Conservation (phyloP, 495 filamentous ascomycete genomes). For the Cenococcum geophilum region DNA sequence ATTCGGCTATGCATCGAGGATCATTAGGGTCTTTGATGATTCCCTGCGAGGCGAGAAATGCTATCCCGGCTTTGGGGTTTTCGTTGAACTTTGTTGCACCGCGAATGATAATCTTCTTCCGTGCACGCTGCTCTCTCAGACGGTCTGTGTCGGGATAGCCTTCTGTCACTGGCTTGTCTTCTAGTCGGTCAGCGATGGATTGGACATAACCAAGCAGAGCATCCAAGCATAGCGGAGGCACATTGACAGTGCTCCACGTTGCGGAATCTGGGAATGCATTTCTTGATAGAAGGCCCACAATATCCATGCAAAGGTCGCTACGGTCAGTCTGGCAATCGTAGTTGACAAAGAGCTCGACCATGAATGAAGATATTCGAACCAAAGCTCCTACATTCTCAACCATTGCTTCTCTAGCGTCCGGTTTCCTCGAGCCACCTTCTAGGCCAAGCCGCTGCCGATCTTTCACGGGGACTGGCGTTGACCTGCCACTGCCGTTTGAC, state of each 20-base stretch:
- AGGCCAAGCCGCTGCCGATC: constrained; percentile 89
- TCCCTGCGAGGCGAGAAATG: constrained; percentile 73
- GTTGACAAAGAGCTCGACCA: constrained; percentile 94
- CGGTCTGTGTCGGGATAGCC: constrained; percentile 59
- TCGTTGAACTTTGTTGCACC: constrained; percentile 94
- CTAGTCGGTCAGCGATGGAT: constrained; percentile 78
- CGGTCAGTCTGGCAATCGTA: constrained; percentile 96
- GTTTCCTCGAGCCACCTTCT: constrained; percentile 85
- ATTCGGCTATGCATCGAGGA: constrained; percentile 65
- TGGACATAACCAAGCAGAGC: constrained; percentile 85
- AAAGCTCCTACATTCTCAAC: constrained; percentile 92
- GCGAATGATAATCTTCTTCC: constrained; percentile 81
- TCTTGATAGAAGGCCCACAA: constrained; percentile 84
- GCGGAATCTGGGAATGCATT: constrained; percentile 97
- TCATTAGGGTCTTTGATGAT: constrained; percentile 73
- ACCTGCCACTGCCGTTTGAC: constrained; percentile 69
- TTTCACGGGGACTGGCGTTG: constrained; percentile 88
- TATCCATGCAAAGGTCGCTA: constrained; percentile 87
- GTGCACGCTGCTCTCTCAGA: constrained; percentile 62
- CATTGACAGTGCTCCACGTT: constrained; percentile 98
- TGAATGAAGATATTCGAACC: constrained; percentile 84
- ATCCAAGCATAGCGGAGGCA: constrained; percentile 90
- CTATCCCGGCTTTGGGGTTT: constrained; percentile 82
- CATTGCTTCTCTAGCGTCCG: constrained; percentile 96
- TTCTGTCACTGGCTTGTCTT: constrained; percentile 58